phyloP scores from a whole-genome alignment of 2,329 filamentous ascomycete species.

The Microdochium trichocladiopsis region DNA sequence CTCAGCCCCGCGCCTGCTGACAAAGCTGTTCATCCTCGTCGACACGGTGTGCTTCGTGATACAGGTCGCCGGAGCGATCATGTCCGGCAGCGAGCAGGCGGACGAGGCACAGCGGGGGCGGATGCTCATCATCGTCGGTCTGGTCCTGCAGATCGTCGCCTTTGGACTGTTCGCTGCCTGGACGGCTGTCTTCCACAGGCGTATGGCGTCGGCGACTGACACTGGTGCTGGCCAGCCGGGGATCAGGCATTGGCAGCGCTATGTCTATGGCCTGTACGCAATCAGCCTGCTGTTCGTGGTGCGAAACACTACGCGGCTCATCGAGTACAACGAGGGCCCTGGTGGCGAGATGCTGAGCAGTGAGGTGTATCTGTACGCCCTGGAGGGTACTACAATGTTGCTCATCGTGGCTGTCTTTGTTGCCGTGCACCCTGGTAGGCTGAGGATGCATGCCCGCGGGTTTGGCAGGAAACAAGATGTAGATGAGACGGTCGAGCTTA shows the following conservation, averaged over 20 bases:
- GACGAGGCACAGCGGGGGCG: conserved; percentile 7
- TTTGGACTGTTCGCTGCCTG: conserved; percentile 40
- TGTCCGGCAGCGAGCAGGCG: conserved; percentile 11
- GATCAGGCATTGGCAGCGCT: conserved; percentile 13
- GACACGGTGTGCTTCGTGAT: conserved; percentile 34
- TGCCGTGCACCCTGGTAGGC: neutral
- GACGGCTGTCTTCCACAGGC: conserved; percentile 31
- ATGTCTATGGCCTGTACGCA: conserved; percentile 32
- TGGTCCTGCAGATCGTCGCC: conserved; percentile 41
- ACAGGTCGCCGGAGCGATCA: conserved; percentile 27
- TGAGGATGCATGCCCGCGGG: neutral
- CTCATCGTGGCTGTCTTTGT: neutral
- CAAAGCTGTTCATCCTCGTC: conserved; percentile 37
- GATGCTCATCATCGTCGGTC: conserved; percentile 22
- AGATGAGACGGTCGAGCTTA: neutral
- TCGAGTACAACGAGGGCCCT: conserved; percentile 38
- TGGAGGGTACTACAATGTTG: conserved; percentile 16
- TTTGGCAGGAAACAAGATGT: neutral
- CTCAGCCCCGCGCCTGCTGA: conserved; percentile 27
- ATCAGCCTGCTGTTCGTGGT: conserved; percentile 37
- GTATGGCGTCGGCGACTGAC: conserved; percentile 16
- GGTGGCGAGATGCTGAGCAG: conserved; percentile 32
- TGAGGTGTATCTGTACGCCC: conserved; percentile 36
- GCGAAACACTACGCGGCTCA: conserved; percentile 37
- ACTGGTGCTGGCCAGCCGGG: conserved; percentile 5